These are phyloP conservation scores for Solanum paucissectum DNA, from an alignment of 257 asterid genomes.

Conservation along the genomic window DNA sequence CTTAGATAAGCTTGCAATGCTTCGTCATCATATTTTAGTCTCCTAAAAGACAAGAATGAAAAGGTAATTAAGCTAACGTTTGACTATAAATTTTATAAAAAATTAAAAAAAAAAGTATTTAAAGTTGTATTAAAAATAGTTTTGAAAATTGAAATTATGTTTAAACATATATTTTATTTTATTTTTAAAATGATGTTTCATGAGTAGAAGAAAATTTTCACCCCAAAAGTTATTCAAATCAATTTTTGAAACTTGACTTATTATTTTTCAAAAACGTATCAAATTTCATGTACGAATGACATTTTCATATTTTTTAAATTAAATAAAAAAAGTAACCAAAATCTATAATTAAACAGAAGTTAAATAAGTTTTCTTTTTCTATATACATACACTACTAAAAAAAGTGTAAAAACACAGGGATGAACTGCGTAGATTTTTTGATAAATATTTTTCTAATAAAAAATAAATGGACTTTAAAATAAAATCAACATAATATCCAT, in stretches of 20 bases:
- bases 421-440: neutral
- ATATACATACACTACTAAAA: neutral
- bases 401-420: neutral
- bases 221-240: neutral
- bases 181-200: neutral
- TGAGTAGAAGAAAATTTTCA: neutral
- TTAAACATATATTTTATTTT: neutral
- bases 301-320: neutral
- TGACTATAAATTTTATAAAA: neutral
- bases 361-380: neutral
- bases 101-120: fast-evolving
- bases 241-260: neutral
- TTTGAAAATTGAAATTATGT: neutral
- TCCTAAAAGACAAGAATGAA: neutral
- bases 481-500: neutral
- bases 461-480: too few species aligned
- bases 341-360: neutral
- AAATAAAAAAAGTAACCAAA: neutral
- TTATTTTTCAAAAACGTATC: neutral
- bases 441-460: neutral
- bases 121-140: neutral
- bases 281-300: neutral
- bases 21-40: neutral
- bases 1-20: neutral
- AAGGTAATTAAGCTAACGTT: neutral